Evolutionary conservation across 2,329 filamentous ascomycete genomes (phyloP).

Genomic region (Pezicula neosporulosa): DNA sequence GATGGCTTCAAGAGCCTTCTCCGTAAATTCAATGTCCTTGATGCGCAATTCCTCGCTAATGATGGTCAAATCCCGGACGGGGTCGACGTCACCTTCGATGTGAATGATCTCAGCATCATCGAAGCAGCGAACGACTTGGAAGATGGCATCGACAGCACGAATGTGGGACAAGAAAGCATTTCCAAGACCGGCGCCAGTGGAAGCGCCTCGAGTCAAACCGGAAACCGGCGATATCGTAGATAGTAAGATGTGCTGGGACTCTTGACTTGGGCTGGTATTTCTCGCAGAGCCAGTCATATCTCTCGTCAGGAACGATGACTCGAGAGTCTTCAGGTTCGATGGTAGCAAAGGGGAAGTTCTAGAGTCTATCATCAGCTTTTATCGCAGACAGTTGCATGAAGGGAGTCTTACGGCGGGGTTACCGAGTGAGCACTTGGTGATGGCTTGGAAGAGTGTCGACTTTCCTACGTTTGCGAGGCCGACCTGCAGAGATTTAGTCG

Average conservation of each 20-base stretch:
- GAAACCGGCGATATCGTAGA: conserved; percentile 99
- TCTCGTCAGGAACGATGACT: conserved; percentile 92
- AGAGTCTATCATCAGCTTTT: conserved; percentile 15
- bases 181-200: conserved; percentile 93
- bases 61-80: conserved; percentile 88
- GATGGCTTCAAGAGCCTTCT: conserved; percentile 89
- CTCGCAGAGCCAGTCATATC: conserved; percentile 91
- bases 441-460: conserved; percentile 98
- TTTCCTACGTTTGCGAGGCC: conserved; percentile 99
- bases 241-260: conserved; percentile 95
- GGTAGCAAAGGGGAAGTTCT: conserved; percentile 99
- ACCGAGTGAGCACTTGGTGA: conserved; percentile 95
- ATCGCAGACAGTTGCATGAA: conserved; percentile 23
- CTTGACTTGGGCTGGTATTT: conserved; percentile 97
- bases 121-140: conserved; percentile 95
- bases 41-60: conserved; percentile 94
- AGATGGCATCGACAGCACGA: conserved; percentile 95
- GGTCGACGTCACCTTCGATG: conserved; percentile 98
- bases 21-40: conserved; percentile 98
- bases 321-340: conserved; percentile 98
- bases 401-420: conserved; percentile 79
- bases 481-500: conserved; percentile 55
- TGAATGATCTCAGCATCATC: conserved; percentile 99
- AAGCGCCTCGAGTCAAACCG: conserved; percentile 91
- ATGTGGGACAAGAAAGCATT: conserved; percentile 99